Evolutionary conservation across 176 grass and related monocot genomes (phyloP).

Genomic region (Rhynchospora tenuis): DNA sequence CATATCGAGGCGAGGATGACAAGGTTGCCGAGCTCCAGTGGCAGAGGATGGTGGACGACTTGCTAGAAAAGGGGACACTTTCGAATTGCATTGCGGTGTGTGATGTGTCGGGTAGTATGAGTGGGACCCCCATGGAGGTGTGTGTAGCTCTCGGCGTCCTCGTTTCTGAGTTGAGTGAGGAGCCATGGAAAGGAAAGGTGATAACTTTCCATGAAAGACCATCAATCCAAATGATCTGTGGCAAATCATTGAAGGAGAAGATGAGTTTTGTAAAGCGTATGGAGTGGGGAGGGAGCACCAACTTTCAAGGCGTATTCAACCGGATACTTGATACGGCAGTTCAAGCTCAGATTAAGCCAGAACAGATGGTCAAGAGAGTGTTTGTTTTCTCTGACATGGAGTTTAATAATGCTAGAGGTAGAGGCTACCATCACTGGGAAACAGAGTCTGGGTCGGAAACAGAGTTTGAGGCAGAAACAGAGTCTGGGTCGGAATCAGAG

Average conservation of each 20-base stretch:
- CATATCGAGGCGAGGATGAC: constrained; percentile 26
- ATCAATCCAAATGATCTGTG: constrained; percentile 38
- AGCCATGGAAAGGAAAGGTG: constrained; percentile 51
- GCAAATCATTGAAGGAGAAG: constrained; percentile 44
- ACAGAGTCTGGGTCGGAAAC: not conserved
- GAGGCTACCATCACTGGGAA: not conserved
- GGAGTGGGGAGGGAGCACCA: constrained; percentile 28
- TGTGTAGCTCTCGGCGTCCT: constrained; percentile 61
- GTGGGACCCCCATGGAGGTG: constrained; percentile 21
- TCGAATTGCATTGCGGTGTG: constrained; percentile 65
- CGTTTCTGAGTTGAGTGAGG: constrained; percentile 59
- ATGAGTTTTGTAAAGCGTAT: constrained; percentile 32
- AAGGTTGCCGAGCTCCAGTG: constrained; percentile 48
- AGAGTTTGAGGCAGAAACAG: no score
- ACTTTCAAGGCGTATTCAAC: constrained; percentile 56
- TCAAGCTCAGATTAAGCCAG: constrained; percentile 31
- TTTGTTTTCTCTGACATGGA: constrained; percentile 86
- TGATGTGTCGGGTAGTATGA: constrained; percentile 45
- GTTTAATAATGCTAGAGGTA: constrained; percentile 27
- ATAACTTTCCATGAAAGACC: constrained; percentile 48
- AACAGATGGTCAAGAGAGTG: constrained; percentile 58
- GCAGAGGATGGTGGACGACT: constrained; percentile 32
- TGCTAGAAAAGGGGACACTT: constrained; percentile 29
- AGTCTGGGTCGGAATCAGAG: no score
- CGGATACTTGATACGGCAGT: constrained; percentile 41